Conservation (phyloP, 2,329 filamentous ascomycete species). For the Fusarium avenaceum region DNA sequence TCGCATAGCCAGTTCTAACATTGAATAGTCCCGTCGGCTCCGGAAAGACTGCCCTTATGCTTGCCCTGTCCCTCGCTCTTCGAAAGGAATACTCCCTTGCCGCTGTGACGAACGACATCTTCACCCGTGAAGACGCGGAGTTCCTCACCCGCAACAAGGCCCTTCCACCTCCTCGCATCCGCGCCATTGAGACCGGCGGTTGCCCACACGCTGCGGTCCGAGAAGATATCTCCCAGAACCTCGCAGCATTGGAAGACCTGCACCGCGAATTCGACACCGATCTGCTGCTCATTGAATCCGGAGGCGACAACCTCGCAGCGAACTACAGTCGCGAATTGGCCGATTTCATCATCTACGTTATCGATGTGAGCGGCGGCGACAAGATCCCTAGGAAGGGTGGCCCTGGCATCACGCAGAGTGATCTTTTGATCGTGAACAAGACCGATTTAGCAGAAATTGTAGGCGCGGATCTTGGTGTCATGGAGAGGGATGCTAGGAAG, state of each 20-base stretch:
- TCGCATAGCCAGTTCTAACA: constrained; percentile 5
- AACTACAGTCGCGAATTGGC: constrained; percentile 97
- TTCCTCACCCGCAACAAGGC: constrained; percentile 91
- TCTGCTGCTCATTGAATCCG: constrained; percentile 92
- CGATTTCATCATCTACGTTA: constrained; percentile 98
- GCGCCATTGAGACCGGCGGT: constrained; percentile 96
- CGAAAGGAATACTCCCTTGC: constrained; percentile 87
- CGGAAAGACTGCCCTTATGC: constrained; percentile 97
- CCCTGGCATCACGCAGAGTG: constrained; percentile 96
- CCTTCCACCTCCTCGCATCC: constrained; percentile 85
- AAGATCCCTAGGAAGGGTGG: constrained; percentile 97
- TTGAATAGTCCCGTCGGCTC: constrained; percentile 87
- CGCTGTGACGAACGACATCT: constrained; percentile 98
- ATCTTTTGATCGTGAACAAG: constrained; percentile 96
- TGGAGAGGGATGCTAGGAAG: constrained; percentile 94
- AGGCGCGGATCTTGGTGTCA: constrained; percentile 89
- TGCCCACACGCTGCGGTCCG: constrained; percentile 97
- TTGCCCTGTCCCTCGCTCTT: constrained; percentile 88
- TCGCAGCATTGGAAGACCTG: constrained; percentile 90
- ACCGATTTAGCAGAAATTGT: constrained; percentile 92
- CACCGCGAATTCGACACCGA: constrained; percentile 85
- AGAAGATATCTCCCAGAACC: constrained; percentile 95
- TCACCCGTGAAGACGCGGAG: constrained; percentile 97
- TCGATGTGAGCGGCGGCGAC: constrained; percentile 95
- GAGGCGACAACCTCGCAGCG: constrained; percentile 95